phyloP scores from a whole-genome alignment of 306 rosid genomes.

The Cucurbita pepo region DNA sequence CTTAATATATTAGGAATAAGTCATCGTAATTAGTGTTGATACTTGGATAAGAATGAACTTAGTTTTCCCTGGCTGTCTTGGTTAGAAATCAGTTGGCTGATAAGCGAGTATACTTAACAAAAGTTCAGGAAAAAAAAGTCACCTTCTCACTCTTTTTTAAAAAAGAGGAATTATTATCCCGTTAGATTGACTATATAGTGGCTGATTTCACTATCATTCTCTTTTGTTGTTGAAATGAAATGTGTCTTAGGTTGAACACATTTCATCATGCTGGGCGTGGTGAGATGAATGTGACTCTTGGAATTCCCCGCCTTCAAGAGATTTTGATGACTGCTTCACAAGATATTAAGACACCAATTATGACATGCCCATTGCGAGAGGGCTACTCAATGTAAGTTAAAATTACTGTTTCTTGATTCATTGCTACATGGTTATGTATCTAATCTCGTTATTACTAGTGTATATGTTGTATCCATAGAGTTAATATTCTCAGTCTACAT shows the following conservation, averaged over 20 bases:
- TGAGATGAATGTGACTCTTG: constrained; percentile 96
- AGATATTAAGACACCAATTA: constrained; percentile 70
- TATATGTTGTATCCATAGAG: not conserved
- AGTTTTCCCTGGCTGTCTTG: not conserved
- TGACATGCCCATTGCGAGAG: constrained; percentile 71
- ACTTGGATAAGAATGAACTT: not conserved
- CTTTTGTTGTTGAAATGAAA: not conserved
- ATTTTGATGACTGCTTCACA: constrained; percentile 67
- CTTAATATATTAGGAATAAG: not conserved
- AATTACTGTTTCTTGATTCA: constrained; percentile 7
- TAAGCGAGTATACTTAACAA: not conserved
- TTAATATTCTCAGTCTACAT: not conserved
- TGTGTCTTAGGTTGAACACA: constrained; percentile 58
- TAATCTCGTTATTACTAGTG: not conserved
- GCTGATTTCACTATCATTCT: not conserved
- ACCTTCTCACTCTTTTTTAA: not conserved
- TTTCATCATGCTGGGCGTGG: constrained; percentile 94
- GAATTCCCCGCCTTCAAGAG: constrained; percentile 89
- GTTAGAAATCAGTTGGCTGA: not conserved
- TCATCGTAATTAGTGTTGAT: not conserved
- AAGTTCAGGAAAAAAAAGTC: not conserved
- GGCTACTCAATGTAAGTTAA: constrained; percentile 49
- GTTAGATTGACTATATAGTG: not conserved
- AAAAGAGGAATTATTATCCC: not conserved
- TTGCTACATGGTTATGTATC: not conserved